These are phyloP conservation scores for Yamadazyma spencermartinsiae DNA, from an alignment of 1,139 yeast genomes.

Conservation along the genomic window DNA sequence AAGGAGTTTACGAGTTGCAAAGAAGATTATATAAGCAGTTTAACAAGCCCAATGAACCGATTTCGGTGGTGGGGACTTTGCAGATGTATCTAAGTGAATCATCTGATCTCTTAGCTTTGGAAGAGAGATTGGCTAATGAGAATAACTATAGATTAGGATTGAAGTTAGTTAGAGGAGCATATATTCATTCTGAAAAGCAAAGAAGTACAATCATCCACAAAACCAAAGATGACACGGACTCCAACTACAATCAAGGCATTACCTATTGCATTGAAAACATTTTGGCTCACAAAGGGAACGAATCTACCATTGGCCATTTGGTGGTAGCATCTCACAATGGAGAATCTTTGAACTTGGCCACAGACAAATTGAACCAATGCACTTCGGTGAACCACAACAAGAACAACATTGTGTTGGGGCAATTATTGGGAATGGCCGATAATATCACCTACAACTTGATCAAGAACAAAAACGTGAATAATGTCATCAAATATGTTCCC, in stretches of 20 bases:
- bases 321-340: slow-evolving; percentile 93
- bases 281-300: slow-evolving; percentile 43
- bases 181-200: slow-evolving; percentile 83
- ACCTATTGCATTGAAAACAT: slow-evolving; percentile 63
- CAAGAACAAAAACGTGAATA: slow-evolving; percentile 60
- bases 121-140: slow-evolving; percentile 62
- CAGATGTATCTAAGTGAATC: slow-evolving; percentile 89
- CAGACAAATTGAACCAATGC: slow-evolving; percentile 46
- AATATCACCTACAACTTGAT: slow-evolving; percentile 78
- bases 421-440: slow-evolving; percentile 95
- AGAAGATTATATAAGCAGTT: slow-evolving; percentile 74
- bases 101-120: slow-evolving; percentile 57
- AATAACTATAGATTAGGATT: slow-evolving; percentile 75
- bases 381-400: slow-evolving; percentile 36
- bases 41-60: slow-evolving; percentile 58
- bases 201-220: slow-evolving; percentile 67
- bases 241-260: slow-evolving; percentile 72
- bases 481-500: slow-evolving; percentile 90
- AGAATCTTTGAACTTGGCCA: slow-evolving; percentile 72
- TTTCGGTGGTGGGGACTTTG: slow-evolving; percentile 84
- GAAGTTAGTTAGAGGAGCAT: slow-evolving; percentile 97
- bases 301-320: slow-evolving; percentile 71
- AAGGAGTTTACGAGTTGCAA: slow-evolving; percentile 89
- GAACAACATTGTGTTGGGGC: slow-evolving; percentile 80
- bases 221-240: slow-evolving; percentile 76